phyloP scores from a whole-genome alignment of 441 rosid genomes.

The Corymbia calophylla region DNA sequence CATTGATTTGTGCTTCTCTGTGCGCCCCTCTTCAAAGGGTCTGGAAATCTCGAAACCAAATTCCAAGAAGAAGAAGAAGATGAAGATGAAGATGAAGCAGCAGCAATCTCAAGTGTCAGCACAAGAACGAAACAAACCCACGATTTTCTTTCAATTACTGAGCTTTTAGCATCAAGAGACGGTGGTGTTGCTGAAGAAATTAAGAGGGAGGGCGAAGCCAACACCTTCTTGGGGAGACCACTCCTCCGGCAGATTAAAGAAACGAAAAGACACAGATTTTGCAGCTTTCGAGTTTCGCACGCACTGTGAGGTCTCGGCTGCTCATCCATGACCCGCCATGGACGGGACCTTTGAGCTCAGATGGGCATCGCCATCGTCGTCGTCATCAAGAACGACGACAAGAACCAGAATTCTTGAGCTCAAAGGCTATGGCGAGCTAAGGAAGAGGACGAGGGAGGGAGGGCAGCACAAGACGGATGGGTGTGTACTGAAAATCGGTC shows the following conservation, averaged over 20 bases:
- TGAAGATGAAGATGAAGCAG: not conserved
- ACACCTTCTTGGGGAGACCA: not conserved
- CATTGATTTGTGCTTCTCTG: not conserved
- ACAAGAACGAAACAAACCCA: not conserved
- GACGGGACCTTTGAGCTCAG: not conserved
- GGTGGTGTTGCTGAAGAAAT: not conserved
- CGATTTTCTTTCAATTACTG: not conserved
- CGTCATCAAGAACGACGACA: not conserved
- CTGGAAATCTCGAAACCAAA: not conserved
- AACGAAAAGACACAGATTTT: not conserved
- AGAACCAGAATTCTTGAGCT: not conserved
- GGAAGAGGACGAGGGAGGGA: not conserved
- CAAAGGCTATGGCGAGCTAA: not conserved
- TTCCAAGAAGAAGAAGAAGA: not conserved
- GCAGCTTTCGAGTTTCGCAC: not conserved
- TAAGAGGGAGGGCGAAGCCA: not conserved
- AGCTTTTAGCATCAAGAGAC: not conserved
- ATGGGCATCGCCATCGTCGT: not conserved
- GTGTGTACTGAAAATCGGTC: no score
- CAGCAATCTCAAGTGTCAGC: not conserved
- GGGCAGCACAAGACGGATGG: not conserved
- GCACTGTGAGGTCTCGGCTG: not conserved
- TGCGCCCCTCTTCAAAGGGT: not conserved
- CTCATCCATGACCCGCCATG: not conserved
- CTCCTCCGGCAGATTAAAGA: not conserved